These are phyloP conservation scores for Lecanicillium sp. DNA, from an alignment of 2,329 filamentous ascomycete genomes.

Conservation along the genomic window DNA sequence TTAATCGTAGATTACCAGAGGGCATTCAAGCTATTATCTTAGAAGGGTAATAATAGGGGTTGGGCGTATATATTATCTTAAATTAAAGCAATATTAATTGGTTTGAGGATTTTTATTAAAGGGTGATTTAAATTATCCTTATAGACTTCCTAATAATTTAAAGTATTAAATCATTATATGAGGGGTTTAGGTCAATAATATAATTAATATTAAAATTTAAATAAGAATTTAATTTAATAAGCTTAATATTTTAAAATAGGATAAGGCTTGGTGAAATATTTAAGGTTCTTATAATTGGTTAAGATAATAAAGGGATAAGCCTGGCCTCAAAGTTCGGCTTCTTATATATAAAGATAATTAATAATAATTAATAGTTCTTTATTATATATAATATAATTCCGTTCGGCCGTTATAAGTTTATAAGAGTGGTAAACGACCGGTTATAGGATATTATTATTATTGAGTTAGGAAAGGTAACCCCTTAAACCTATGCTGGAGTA, in stretches of 20 bases:
- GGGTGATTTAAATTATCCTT: no score
- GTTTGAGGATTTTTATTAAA: no score
- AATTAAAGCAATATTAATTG: neutral
- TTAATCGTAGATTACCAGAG: neutral
- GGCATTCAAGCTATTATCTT: neutral
- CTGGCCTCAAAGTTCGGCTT: conserved; percentile 4
- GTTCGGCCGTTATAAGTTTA: neutral
- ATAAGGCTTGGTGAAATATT: conserved; percentile 8
- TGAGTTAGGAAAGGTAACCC: conserved; percentile 3
- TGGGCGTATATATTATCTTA: neutral
- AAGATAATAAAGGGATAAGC: conserved; percentile 9
- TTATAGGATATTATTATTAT: conserved; percentile 10
- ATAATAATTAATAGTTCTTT: conserved; percentile 13
- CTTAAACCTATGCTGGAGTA: neutral
- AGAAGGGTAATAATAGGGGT: neutral
- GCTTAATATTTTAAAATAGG: neutral
- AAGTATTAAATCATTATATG: no score
- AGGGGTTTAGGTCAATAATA: neutral
- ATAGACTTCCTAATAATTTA: no score
- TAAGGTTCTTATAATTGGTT: conserved; percentile 15
- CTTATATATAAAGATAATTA: conserved; percentile 9
- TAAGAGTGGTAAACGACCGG: conserved; percentile 4
- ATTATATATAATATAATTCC: conserved; percentile 15
- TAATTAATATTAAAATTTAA: neutral
- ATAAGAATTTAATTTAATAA: neutral